These are phyloP conservation scores for Nakataea oryzae DNA, from an alignment of 2,329 filamentous ascomycete species.

Conservation along the genomic window DNA sequence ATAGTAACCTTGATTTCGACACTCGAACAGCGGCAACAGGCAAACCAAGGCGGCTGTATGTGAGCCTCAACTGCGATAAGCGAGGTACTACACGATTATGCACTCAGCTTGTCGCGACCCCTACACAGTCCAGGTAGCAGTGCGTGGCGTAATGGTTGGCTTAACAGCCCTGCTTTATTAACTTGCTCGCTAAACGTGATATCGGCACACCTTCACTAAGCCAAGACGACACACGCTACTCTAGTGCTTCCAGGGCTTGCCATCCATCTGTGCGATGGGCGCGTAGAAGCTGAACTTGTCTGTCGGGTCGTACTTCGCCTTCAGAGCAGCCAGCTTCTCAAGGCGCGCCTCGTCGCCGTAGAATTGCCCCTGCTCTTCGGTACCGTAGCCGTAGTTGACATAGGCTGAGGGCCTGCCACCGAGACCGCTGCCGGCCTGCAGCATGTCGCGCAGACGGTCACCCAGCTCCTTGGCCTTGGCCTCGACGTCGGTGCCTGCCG, in stretches of 20 bases:
- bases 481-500: constrained; percentile 18
- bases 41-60: no score
- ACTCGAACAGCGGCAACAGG: not conserved
- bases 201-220: not conserved
- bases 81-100: no score
- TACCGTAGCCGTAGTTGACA: constrained; percentile 41
- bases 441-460: constrained; percentile 23
- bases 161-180: no score
- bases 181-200: no score
- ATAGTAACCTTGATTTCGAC: no score
- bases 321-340: constrained; percentile 30
- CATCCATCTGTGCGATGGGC: constrained; percentile 18
- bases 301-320: constrained; percentile 36
- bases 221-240: not conserved
- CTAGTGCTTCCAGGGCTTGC: not conserved
- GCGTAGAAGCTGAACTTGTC: constrained; percentile 32
- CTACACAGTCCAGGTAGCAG: no score
- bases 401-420: constrained; percentile 25
- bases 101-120: no score
- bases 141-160: no score
- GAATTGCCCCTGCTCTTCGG: constrained; percentile 26
- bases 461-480: constrained; percentile 22
- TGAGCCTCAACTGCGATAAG: no score
- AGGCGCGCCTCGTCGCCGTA: constrained; percentile 39
- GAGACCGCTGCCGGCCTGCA: constrained; percentile 22